Conservation (phyloP, 306 rosid genomes). For the Parietaria judaica region DNA sequence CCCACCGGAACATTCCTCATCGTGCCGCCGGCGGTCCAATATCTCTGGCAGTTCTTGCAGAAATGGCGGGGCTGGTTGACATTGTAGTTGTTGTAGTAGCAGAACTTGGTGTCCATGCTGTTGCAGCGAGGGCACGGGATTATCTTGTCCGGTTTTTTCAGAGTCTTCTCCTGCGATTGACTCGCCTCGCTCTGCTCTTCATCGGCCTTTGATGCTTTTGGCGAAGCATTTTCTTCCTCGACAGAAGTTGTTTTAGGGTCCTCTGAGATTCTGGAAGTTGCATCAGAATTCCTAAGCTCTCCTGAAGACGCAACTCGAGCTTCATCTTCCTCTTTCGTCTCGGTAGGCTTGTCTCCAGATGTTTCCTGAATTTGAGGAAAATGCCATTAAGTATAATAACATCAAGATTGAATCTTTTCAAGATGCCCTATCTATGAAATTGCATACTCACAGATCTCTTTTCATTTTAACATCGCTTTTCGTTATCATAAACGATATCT, state of each 20-base stretch:
- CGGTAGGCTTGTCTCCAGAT: constrained; percentile 15
- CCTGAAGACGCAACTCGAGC: constrained; percentile 12
- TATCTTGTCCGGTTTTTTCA: constrained; percentile 47
- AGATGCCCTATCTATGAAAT: not conserved
- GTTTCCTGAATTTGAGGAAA: constrained; percentile 24
- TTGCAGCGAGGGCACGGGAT: constrained; percentile 49
- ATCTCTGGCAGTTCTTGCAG: constrained; percentile 51
- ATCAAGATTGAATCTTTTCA: not conserved
- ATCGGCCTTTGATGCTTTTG: constrained; percentile 23
- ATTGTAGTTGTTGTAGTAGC: constrained; percentile 49
- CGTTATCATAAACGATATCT: not conserved
- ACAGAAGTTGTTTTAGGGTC: constrained; percentile 21
- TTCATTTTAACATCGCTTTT: not conserved
- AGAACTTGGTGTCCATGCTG: constrained; percentile 53
- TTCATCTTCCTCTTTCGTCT: constrained; percentile 17
- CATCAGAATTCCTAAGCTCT: constrained; percentile 20
- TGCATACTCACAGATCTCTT: not conserved
- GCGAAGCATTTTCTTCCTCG: constrained; percentile 24
- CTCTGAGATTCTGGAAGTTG: constrained; percentile 15
- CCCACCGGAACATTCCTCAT: constrained; percentile 56
- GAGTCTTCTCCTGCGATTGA: constrained; percentile 36
- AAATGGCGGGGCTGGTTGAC: constrained; percentile 48
- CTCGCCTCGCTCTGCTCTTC: constrained; percentile 37
- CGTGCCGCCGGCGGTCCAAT: constrained; percentile 53
- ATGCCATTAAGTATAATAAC: not conserved